phyloP scores from a whole-genome alignment of 2,329 filamentous ascomycete genomes.

The Aspergillus persii region DNA sequence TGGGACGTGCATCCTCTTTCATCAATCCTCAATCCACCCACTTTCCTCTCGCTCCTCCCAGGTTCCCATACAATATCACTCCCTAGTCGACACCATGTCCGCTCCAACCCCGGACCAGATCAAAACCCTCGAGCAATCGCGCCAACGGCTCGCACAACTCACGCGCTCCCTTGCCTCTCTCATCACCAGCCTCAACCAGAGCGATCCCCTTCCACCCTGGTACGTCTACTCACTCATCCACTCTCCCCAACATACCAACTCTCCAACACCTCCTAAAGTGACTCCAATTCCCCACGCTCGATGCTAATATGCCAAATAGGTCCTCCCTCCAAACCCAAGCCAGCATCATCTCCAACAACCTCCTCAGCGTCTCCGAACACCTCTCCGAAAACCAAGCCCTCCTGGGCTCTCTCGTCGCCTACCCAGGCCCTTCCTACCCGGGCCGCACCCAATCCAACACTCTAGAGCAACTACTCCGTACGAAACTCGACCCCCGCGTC shows the following conservation, averaged over 20 bases:
- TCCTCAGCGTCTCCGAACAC: slow-evolving; percentile 64
- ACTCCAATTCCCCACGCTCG: too few relatives aligned
- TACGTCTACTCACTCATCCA: slow-evolving; percentile 39
- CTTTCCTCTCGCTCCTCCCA: not conserved
- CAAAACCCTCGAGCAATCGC: slow-evolving; percentile 68
- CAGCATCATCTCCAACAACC: slow-evolving; percentile 68
- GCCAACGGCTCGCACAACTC: slow-evolving; percentile 66
- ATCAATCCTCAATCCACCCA: not conserved
- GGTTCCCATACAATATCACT: not conserved
- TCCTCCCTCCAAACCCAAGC: slow-evolving; percentile 70
- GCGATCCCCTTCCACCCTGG: slow-evolving; percentile 67
- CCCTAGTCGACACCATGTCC: slow-evolving; percentile 29
- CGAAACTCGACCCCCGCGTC: slow-evolving; percentile 76
- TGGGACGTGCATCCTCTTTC: too few relatives aligned
- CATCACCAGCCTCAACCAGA: slow-evolving; percentile 58
- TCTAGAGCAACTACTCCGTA: slow-evolving; percentile 70
- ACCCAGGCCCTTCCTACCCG: slow-evolving; percentile 73
- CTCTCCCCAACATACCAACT: not conserved
- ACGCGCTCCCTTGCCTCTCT: slow-evolving; percentile 67
- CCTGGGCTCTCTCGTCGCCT: slow-evolving; percentile 68
- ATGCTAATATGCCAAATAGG: slow-evolving; percentile 40
- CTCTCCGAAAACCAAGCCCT: slow-evolving; percentile 65
- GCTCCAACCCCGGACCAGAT: slow-evolving; percentile 42
- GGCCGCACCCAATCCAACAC: slow-evolving; percentile 62
- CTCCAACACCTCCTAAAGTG: not conserved